phyloP scores from a whole-genome alignment of 106 monocot species.

The Iris macrosiphon region DNA sequence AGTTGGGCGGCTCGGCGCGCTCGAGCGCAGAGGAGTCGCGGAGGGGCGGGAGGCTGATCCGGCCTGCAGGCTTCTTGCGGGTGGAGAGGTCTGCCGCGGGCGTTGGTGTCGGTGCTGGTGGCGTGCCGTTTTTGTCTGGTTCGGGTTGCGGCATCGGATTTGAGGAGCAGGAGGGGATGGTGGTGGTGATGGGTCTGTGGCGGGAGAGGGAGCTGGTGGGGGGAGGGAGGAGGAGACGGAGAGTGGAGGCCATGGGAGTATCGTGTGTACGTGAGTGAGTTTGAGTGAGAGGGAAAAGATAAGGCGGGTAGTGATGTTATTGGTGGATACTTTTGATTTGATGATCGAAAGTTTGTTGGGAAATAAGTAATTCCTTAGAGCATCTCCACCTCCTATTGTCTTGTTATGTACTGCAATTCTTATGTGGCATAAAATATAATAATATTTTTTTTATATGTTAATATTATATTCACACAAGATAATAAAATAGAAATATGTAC shows the following conservation, averaged over 20 bases:
- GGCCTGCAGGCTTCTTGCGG: constrained; percentile 18
- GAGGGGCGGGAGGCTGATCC: constrained; percentile 22
- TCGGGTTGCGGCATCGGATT: neutral
- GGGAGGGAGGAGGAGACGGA: constrained; percentile 1
- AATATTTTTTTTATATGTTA: too few relatives aligned
- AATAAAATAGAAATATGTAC: too few relatives aligned
- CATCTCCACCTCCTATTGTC: too few relatives aligned
- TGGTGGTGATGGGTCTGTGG: neutral
- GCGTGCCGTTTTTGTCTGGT: constrained; percentile 7
- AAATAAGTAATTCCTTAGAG: too few relatives aligned
- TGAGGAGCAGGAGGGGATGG: constrained; percentile 2
- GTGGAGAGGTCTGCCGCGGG: constrained; percentile 4
- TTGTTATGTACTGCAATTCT: too few relatives aligned
- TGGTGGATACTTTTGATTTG: too few relatives aligned
- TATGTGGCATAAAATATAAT: too few relatives aligned
- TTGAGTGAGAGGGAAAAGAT: too few relatives aligned
- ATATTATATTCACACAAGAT: too few relatives aligned
- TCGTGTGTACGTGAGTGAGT: too few relatives aligned
- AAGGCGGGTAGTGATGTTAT: too few relatives aligned
- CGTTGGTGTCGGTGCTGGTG: neutral
- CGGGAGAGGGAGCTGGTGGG: neutral
- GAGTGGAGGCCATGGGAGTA: constrained; percentile 13
- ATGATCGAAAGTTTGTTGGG: too few relatives aligned
- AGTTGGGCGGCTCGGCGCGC: constrained; percentile 64
- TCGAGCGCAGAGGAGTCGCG: constrained; percentile 15